Base-by-base conservation (phyloP, 2,329 filamentous ascomycete species). In the Coniosporium tulheliwenetii region DNA sequence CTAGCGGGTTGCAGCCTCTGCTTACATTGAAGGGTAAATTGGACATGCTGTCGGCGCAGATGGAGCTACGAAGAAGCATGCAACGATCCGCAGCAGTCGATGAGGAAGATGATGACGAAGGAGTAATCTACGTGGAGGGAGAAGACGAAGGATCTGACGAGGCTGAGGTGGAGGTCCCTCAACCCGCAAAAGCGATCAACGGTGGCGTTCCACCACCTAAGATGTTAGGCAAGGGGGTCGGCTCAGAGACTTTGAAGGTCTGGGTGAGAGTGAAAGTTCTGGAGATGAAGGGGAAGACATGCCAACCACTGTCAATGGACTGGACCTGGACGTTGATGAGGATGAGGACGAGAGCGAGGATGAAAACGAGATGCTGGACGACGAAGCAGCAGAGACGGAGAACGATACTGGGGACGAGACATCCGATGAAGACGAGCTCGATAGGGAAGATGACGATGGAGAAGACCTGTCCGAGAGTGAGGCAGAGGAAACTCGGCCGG, bases 21-120 rank as follows among this genome's bases (percentile, higher is more conserved):
- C 68, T 98, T 31, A 75, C 87, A 14, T 71, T 98, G 44, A 95
- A 95, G 66, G 91, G 91, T 16, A 94, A 95, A 62, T 71, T 98
- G 30, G 89, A 96, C 56, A 85, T 98, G 75, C 71, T 96, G 38
- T 82, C 91, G 52, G 80, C 85, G 5, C 91, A 98, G 63, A 79
- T 96, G 59, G 77, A 84, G 51, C 65, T 94, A 51, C 72, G 91
- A 39, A 77, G 76, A 52, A 75, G 72, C 45, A 76, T 86, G 61
- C 76, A 81, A 52, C 70, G 64, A 38, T 65, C 66, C 37, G 64
- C 67, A 13, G 67, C 66, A 33, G 67, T 69, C 2, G 69, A 71
- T 7, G 66, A 70, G n/a, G 70, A 70, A 9, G 69, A 75, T 3
- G 72, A 81, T 7, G 79, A 85, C 47, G 75, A 76, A n/a, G 76